Evolutionary conservation across 257 asterid genomes (phyloP), one percentile per base, ranked within the genome.

Genomic region (Marsdenia floribunda): DNA sequence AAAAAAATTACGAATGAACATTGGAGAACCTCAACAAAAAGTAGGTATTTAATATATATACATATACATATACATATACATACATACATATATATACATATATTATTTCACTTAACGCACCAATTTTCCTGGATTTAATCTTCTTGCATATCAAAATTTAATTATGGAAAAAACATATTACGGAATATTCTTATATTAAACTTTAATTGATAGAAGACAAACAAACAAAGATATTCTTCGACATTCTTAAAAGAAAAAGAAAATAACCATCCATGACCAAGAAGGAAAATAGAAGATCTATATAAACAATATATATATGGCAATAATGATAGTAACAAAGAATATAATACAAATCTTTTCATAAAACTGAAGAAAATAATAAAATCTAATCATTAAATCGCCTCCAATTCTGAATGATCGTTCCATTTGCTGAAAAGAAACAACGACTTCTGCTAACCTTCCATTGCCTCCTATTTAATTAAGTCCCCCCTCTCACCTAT

Each of bases 281-380:
- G 61, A 22, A 55, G 59, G 59, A 54, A 52, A 3, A 5, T 52
- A 3, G 5, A 52, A 59, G 24, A 59, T 24, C 38, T 5, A 2
- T 5, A 2, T 0, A 59, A 60, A 60, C 14, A n/a, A n/a, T 9
- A 49, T 49, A 49, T 42, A 11, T 33, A 63, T 21, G 3, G 37
- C 44, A 63, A 63, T 14, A 63, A 63, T 63, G 16, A 63, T 33
- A 63, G 18, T 13, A 14, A 22, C 42, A 22, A 29, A 44, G 49
- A 50, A 50, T 12, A 50, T 50, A 50, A 47, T 47, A 47, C 6
- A 33, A 21, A 71, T 13, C 22, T 52, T 55, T 16, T 33, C 61
- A 69, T 65, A 58, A 69, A 63, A 71, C 26, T 49, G 35, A 75
- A 7, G 37, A 75, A 47, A 71, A n/a, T 68, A 55, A 37, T n/a